These are phyloP conservation scores for Discostella stelligera DNA, from an alignment of 352 stramenopile species.

Conservation along the genomic window DNA sequence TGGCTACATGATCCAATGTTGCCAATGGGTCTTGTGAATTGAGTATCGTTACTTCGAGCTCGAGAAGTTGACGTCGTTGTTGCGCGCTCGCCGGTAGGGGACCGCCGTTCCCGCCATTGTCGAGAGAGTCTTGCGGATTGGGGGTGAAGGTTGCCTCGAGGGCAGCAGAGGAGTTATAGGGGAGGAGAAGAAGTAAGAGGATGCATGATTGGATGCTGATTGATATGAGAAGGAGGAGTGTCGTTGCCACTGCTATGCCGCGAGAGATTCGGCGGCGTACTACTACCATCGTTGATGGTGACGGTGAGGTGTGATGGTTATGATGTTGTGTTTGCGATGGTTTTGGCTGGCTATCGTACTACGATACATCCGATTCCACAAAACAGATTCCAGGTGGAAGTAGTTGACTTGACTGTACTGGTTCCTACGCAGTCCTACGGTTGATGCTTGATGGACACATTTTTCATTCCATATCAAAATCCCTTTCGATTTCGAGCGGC, in stretches of 20 bases:
- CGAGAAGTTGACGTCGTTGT: conserved; percentile 68
- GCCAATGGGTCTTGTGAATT: conserved; percentile 61
- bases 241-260: not conserved
- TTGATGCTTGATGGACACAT: too few relatives aligned
- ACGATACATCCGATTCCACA: too few relatives aligned
- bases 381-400: too few relatives aligned
- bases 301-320: too few relatives aligned
- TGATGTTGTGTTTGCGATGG: too few relatives aligned
- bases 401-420: too few relatives aligned
- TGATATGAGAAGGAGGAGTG: conserved; percentile 9
- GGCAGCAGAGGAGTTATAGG: conserved; percentile 12
- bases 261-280: not conserved
- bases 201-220: conserved; percentile 2
- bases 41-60: conserved; percentile 67
- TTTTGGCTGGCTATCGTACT: too few relatives aligned
- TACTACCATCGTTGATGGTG: not conserved
- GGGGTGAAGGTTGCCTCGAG: conserved; percentile 66
- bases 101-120: conserved; percentile 40
- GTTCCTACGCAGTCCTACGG: too few relatives aligned
- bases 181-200: not conserved
- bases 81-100: conserved; percentile 51
- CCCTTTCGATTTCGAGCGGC: too few relatives aligned
- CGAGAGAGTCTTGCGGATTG: conserved; percentile 53
- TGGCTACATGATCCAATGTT: conserved; percentile 62
- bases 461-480: too few relatives aligned